Evolutionary conservation across 2,329 filamentous ascomycete species (phyloP), one percentile per base, ranked within the genome.

Genomic region (Pseudophaeomoniella oleicola): DNA sequence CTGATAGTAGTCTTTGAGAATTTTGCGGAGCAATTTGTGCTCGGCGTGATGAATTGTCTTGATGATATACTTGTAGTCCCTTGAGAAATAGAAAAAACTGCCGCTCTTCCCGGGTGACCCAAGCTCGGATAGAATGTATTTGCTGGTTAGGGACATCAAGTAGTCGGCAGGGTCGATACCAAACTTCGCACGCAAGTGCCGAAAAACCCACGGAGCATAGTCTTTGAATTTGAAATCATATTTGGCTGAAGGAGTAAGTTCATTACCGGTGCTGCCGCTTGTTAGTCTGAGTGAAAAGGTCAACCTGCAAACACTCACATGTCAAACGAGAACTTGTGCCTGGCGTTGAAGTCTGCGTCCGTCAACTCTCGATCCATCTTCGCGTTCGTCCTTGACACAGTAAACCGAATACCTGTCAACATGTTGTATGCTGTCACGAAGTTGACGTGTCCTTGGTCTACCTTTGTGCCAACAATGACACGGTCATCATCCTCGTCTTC

Each of bases 221-320:
- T 98, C 90, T 65, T 98, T 98, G 71, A 98, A 98, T 61, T 98
- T 98, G 76, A 98, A 98, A 64, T 98, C 90, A 66, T 98, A 98
- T 62, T 98, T 96, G 48, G 90, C 87, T 43, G 88, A 94, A 15
- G 90, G 90, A 4, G 93, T 93, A 56, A 98, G 68, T 65, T 98
- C 90, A 57, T 94, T 94, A 45, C 90, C 90, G 46, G 87, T 92
- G 22, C 22, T 27, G 22, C 22, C 22, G n/a, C 6, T 6, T 19
- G 50, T 64, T 48, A 70, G 64, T 44, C 37, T 40, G 36, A 36
- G 16, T 30, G 4, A n/a, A 14, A 36, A 14, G 13, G 16, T 30
- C 29, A 22, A 27, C 16, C 4, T 11, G 13, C 16, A 5, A 88
- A 81, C n/a, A 27, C 22, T 27, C 22, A 27, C 22, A 96, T 92